Evolutionary conservation across 2,329 filamentous ascomycete genomes (phyloP).

Genomic region (Zasmidium citrigriseum): DNA sequence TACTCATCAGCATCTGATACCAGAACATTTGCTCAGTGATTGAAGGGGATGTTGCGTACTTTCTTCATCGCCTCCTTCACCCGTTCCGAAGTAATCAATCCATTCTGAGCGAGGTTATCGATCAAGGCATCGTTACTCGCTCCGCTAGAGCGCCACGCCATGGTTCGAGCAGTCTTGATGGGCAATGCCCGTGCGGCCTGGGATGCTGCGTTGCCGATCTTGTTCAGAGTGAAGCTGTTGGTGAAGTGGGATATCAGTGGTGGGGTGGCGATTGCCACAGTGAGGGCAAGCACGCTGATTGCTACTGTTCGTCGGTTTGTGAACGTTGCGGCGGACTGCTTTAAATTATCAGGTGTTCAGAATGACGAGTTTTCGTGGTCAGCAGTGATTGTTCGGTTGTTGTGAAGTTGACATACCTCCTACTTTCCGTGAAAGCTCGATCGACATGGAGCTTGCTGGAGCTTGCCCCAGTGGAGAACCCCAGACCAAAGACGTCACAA

Average conservation of each 20-base stretch:
- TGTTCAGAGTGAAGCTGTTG: not conserved
- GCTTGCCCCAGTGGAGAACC: not conserved
- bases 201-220: constrained; percentile 7
- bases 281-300: not conserved
- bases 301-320: not conserved
- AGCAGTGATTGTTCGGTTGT: not conserved
- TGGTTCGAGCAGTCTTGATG: constrained; percentile 1
- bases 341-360: no score
- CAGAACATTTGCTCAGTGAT: no score
- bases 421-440: not conserved
- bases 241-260: not conserved
- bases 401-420: not conserved
- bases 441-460: not conserved
- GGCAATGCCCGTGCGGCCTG: constrained; percentile 1
- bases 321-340: not conserved
- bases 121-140: constrained; percentile 72
- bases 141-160: constrained; percentile 91
- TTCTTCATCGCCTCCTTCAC: constrained; percentile 80
- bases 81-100: constrained; percentile 69
- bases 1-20: not conserved
- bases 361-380: not conserved
- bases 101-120: constrained; percentile 71
- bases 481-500: not conserved
- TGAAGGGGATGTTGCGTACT: no score
- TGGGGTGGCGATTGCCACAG: not conserved